Conservation (phyloP, 179 eudicot species). For the Carnegiea gigantea region DNA sequence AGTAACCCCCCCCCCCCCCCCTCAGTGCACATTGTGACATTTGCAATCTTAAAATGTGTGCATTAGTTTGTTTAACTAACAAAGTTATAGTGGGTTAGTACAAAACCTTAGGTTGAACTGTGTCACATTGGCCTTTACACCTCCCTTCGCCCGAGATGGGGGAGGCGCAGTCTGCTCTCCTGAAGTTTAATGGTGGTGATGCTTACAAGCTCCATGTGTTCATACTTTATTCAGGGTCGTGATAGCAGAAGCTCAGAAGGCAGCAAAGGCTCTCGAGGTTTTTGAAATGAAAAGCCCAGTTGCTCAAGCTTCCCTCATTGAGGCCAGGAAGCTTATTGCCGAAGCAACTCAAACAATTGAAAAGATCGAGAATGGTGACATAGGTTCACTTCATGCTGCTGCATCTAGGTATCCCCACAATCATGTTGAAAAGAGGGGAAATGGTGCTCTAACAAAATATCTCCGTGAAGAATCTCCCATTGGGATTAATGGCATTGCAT, state of each 20-base stretch:
- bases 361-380: constrained; percentile 48
- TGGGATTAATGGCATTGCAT: constrained; percentile 20
- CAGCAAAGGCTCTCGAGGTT: constrained; percentile 77
- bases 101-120: neutral
- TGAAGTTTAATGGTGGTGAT: neutral
- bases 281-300: constrained; percentile 71
- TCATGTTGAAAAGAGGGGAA: constrained; percentile 22
- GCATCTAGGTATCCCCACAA: constrained; percentile 15
- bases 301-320: constrained; percentile 78
- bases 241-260: constrained; percentile 88
- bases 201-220: neutral
- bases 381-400: constrained; percentile 22
- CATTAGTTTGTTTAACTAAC: neutral
- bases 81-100: neutral
- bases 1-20: constrained; percentile 43
- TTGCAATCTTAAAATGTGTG: neutral
- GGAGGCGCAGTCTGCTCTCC: too few species aligned
- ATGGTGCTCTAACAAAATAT: neutral
- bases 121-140: neutral
- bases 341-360: constrained; percentile 70
- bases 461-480: neutral
- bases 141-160: neutral
- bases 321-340: constrained; percentile 74
- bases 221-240: constrained; percentile 46
- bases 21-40: neutral